Evolutionary conservation across 2,329 filamentous ascomycete genomes (phyloP), one percentile per base, ranked within the genome.

Genomic region (Epichloe sibirici): DNA sequence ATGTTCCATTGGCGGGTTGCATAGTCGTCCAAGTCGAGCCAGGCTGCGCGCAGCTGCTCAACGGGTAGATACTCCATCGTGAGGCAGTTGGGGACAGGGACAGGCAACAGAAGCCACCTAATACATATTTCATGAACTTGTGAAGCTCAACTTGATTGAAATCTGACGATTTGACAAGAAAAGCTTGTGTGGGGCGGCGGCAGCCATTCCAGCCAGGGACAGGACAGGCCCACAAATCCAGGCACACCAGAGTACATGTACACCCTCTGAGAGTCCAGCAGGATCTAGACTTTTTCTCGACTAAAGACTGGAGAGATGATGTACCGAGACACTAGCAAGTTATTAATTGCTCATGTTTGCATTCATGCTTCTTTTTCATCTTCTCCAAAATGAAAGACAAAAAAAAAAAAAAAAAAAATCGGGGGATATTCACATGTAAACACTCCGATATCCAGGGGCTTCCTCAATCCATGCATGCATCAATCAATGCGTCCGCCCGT

Each of bases 381-480:
- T 47, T 50, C 37, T 52, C 28, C 28, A 49, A 51, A 45, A 51
- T 46, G n/a, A 51, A 51, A n/a, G 51, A 45, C 2, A 43, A 45
- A 31, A 31, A 31, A 31, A 31, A 31, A 11, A 1, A 28, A 7
- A 1, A 31, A 31, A 11, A 31, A 31, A 31, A 31, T 31, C 28
- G 47, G 44, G 43, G 21, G 45, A 51, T 55, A 51, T 47, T 42
- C 48, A 45, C 48, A 51, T 52, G 47, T 52, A 47, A 21, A n/a
- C 54, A 31, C 46, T 42, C 43, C 46, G 42, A 53, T 55, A 56
- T 57, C 56, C 56, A 57, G 54, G 52, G 45, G 48, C 34, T 45
- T 34, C 40, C 34, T 46, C 21, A 11, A 31, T 31, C 9, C 28
- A 31, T 31, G 23, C 23, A 23, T 23, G 28, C 35, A 21, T 47